Evolutionary conservation across 345 rosid genomes (phyloP), one percentile per base, ranked within the genome.

Genomic region (Cardamine resedifolia): DNA sequence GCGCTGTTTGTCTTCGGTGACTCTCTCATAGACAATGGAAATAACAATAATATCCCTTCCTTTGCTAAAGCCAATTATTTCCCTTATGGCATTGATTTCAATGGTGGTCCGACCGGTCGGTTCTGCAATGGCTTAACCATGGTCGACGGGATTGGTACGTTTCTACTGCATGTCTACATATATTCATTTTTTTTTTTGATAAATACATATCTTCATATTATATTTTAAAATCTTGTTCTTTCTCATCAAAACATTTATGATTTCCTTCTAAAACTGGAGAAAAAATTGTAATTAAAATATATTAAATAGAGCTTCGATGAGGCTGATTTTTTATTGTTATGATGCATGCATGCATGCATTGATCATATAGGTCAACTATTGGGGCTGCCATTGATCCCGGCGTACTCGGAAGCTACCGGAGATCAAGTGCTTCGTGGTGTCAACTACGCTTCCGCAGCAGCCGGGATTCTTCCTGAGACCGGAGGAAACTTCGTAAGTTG

Each of bases 371-470:
- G 98, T 73, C 85, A 82, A 71, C 79, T 84, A 14, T 80, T 90
- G 14, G 96, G 96, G 30, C 88, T 95, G 45, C 96, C 99, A 10
- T 58, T 91, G 64, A 91, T 88, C 77, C 99, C 98, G 53, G 85
- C 99, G 7, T 81, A 68, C 76, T 83, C 96, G 7, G 87, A 88
- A 72, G 98, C 97, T 30, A 77, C 94, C 19, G 90, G 93, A 7
- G 83, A 85, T 39, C 84, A 90, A 79, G 75, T 95, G 38, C 88
- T 91, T 64, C 89, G 83, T 47, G 99, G 96, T 1, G 84, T 90
- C 76, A 95, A 95, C 83, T 95, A 91, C 41, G 99, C 99, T 51
- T 95, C 99, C 9, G 97, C 99, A 0, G 99, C 99, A 5, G 91
- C 99, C 0, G 99, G 99, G 27, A 91, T 95, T 45, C 98, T 95